These are phyloP conservation scores for Aspergillus luchuensis DNA, from an alignment of 2,329 filamentous ascomycete genomes.

Conservation along the genomic window DNA sequence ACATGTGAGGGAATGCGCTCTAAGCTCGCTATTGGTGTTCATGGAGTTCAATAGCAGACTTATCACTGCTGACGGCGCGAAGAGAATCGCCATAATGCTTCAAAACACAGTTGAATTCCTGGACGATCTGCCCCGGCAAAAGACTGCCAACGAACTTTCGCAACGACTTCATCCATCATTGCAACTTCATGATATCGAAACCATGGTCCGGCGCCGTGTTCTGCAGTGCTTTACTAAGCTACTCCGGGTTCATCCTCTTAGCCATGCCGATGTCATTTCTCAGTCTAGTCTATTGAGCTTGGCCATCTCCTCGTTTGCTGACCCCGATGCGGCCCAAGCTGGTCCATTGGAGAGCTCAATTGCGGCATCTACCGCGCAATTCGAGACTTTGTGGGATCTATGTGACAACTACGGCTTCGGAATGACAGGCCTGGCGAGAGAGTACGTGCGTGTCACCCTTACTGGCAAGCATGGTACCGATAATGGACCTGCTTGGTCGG, in stretches of 20 bases:
- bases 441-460: conserved; percentile 71
- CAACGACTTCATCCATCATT: conserved; percentile 82
- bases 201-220: conserved; percentile 90
- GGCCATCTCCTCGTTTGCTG: conserved; percentile 87
- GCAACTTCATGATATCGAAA: conserved; percentile 84
- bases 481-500: conserved; percentile 50
- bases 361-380: conserved; percentile 82
- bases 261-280: conserved; percentile 79
- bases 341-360: conserved; percentile 88
- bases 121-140: conserved; percentile 79
- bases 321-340: conserved; percentile 71
- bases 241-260: conserved; percentile 81
- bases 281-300: conserved; percentile 90
- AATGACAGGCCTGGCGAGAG: conserved; percentile 79
- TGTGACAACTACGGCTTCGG: conserved; percentile 94
- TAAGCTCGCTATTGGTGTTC: conserved; percentile 89
- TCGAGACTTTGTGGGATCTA: conserved; percentile 94
- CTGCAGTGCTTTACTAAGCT: conserved; percentile 94
- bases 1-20: conserved; percentile 90
- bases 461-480: conserved; percentile 68
- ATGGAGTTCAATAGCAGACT: conserved; percentile 90
- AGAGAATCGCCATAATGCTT: conserved; percentile 88
- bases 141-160: conserved; percentile 80
- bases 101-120: conserved; percentile 91
- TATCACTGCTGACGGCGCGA: conserved; percentile 90